These are phyloP conservation scores for Macrocybe gigantea DNA, from an alignment of 768 basidiomycete genomes.

Conservation along the genomic window DNA sequence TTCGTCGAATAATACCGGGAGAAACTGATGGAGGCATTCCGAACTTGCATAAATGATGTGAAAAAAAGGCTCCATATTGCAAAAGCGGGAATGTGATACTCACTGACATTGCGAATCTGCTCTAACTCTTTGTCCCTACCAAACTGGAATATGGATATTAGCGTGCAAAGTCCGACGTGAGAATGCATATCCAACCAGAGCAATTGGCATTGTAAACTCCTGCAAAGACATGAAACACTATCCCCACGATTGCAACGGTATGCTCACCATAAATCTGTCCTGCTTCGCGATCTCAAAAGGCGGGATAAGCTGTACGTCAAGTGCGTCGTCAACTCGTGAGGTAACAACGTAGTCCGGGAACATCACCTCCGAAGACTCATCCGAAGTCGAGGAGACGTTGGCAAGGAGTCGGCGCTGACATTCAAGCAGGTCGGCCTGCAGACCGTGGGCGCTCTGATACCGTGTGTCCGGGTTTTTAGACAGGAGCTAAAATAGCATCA, in stretches of 20 bases:
- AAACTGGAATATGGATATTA: slow-evolving; percentile 32
- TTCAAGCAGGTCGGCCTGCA: slow-evolving; percentile 61
- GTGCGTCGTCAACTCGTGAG: background rate
- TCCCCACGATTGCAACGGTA: background rate
- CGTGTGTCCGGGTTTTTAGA: slow-evolving; percentile 61
- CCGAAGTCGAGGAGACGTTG: slow-evolving; percentile 50
- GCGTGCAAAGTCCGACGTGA: background rate
- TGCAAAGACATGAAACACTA: slow-evolving; percentile 14
- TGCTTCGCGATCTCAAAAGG: slow-evolving; percentile 59
- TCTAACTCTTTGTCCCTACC: slow-evolving; percentile 71
- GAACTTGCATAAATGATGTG: slow-evolving; percentile 22
- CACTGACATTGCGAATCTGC: slow-evolving; percentile 58
- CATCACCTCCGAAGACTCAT: slow-evolving; percentile 50
- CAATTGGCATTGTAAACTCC: slow-evolving; percentile 69
- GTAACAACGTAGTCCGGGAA: background rate
- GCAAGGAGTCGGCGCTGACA: slow-evolving; percentile 61
- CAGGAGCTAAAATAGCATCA: slow-evolving; percentile 39
- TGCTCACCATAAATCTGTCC: slow-evolving; percentile 57
- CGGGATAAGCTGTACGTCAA: slow-evolving; percentile 49
- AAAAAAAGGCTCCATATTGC: background rate
- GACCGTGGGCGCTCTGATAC: slow-evolving; percentile 68
- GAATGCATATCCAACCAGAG: slow-evolving; percentile 37
- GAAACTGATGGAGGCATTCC: slow-evolving; percentile 51
- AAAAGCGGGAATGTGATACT: slow-evolving; percentile 18
- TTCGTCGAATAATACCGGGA: slow-evolving; percentile 44